Evolutionary conservation across 2,329 filamentous ascomycete genomes (phyloP), one percentile per base, ranked within the genome.

Genomic region (Fusarium veterinarium): DNA sequence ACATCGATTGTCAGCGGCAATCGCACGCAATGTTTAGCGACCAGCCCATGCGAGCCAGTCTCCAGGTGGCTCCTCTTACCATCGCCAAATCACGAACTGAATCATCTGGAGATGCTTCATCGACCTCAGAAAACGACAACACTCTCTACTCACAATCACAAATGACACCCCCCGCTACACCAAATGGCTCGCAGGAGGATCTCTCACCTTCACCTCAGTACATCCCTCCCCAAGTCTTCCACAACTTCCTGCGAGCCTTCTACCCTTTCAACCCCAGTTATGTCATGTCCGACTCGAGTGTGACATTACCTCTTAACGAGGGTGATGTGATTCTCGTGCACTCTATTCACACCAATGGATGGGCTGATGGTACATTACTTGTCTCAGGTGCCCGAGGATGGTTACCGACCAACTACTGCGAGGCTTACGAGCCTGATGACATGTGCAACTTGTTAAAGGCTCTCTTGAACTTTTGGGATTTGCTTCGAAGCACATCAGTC

Each of bases 351-450:
- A 96, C 94, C 68, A 99, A 98, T 84, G 96, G 96, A 75, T 99
- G 96, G 96, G 96, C 96, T 37, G 96, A 99, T 81, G 96, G 96
- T 57, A 99, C 96, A 2, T 86, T 98, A 44, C 84, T 99, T 69
- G 89, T 92, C 30, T 94, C 95, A 6, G 95, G 95, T 31, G 92
- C 93, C 56, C 89, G 96, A 75, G 96, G 96, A 71, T 99, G 96
- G 96, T 86, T 99, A 67, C 96, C 96, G 6, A 99, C 96, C 13
- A 99, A 99, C 82, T 99, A 98, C 81, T 99, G 96, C 85, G 95
- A 98, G 80, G 89, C 94, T 14, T 99, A 98, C 80, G 94, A 98
- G 74, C 94, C 95, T 49, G 90, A 94, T 28, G 91, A 95, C 72
- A 95, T 98, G 87, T 90, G 91, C 60, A 95, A 91, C 71, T 86